phyloP scores from a whole-genome alignment of 345 rosid species.

The Gossypium ekmanianum region DNA sequence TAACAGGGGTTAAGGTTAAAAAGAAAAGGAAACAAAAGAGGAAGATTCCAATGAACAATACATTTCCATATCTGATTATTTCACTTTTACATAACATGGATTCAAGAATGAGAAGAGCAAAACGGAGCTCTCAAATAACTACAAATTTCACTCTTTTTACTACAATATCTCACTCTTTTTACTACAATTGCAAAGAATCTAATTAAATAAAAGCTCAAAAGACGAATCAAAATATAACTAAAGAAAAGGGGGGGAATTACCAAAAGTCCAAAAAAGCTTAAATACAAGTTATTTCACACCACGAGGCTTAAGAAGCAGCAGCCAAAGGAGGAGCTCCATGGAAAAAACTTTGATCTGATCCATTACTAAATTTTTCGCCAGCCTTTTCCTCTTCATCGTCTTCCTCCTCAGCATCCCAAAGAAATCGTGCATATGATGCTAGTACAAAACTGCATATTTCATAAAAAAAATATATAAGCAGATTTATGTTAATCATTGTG shows the following conservation, averaged over 20 bases:
- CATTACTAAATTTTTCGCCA: conserved; percentile 26
- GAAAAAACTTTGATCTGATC: conserved; percentile 29
- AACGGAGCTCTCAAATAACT: conserved; percentile 3
- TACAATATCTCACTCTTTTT: no score
- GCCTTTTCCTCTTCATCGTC: conserved; percentile 41
- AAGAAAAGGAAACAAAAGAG: not conserved
- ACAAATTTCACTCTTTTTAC: conserved; percentile 12
- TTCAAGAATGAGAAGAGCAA: conserved; percentile 13
- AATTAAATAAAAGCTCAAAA: not conserved
- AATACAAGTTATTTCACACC: conserved; percentile 27
- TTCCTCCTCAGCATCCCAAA: conserved; percentile 57
- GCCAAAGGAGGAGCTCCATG: conserved; percentile 42
- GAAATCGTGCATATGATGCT: conserved; percentile 85
- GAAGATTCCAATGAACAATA: conserved; percentile 16
- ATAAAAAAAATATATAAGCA: not conserved
- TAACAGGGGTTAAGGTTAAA: not conserved
- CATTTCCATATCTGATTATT: conserved; percentile 30
- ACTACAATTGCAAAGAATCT: not conserved
- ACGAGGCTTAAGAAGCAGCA: conserved; percentile 49
- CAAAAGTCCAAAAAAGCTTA: conserved; percentile 34
- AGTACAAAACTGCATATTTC: conserved; percentile 56
- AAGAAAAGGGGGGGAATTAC: conserved; percentile 14
- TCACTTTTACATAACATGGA: conserved; percentile 28
- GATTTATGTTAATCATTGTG: not conserved
- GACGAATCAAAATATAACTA: not conserved